Evolutionary conservation across 2,329 filamentous ascomycete genomes (phyloP), one percentile per base, ranked within the genome.

Genomic region (Tolypocladium endophyticum): DNA sequence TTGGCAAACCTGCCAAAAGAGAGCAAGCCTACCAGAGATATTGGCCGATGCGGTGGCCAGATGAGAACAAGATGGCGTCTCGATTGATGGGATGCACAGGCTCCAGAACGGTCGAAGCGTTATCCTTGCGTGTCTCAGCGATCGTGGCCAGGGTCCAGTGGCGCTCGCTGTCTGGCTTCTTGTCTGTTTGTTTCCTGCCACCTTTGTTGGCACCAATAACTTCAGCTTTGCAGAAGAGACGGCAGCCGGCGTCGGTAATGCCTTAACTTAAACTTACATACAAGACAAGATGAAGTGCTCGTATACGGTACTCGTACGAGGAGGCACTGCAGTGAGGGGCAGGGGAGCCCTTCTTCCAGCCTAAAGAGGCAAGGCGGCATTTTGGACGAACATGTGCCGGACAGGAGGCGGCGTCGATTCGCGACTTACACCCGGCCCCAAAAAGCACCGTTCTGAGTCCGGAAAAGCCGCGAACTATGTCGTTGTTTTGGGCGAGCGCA

Each of bases 71-170:
- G 45, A 23, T 25, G 23, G 23, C 23, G 23, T 23, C 45, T 52
- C 25, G 47, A 28, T 52, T 30, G 45, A 50, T 14, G 45, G 23
- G 45, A 30, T 20, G 50, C 28, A 35, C 28, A 53, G 50, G 28
- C 50, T 53, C 50, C 18, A 53, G 50, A 30, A 33, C 45, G 52
- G 57, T 50, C 41, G 36, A 57, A 56, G 58, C 56, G 54, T 61
- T 60, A 62, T 61, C 59, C 59, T 52, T 50, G 35, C 33, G 35
- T 60, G 58, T 60, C 58, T 60, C 58, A 30, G 55, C 47, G 58
- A 43, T 47, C 23, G 25, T 39, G 54, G 55, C 36, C 36, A 9
- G 54, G 47, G 47, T 20, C 25, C 25, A 28, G 47, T 3, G 25
- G 25, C 47, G 23, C 20, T 9, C 4, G 41, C 41, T 14, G n/a